Base-by-base conservation (phyloP, 164 flowering plant species). In the Berberis thunbergii region DNA sequence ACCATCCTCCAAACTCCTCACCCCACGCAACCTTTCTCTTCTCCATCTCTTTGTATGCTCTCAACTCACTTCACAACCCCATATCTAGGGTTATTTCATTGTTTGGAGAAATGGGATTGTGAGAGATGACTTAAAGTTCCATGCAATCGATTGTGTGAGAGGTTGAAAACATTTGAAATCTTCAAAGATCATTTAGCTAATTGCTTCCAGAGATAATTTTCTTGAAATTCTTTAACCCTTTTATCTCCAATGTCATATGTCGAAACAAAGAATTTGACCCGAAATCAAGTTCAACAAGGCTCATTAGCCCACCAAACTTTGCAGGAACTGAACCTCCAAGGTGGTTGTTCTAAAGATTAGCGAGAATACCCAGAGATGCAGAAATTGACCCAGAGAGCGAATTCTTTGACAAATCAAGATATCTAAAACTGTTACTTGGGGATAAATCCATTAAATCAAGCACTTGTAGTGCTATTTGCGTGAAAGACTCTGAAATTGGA, bases 401-500 rank as follows among this genome's bases (percentile, higher is more conserved):
- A 64, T 90, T 90, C 42, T 61, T 69, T 26, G 87, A 79, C 12
- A 90, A 75, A 72, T 61, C 59, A 10, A 26, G 26, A 26, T 26
- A 26, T 26, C 40, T 69, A 26, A 90, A 80, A 40, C 59, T 76
- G 41, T 60, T 64, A 74, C 0, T 26, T 9, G 4, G 97, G 97
- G 26, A 89, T 79, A 1, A 74, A 5, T 13, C 91, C 94, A 1
- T 12, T 11, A 4, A 89, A 79, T 91, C 97, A 56, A 91, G 82
- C 65, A 85, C 79, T 60, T 73, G 72, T 11, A 91, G 79, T 0
- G 76, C 61, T 3, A 84, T 70, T 2, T 67, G 52, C 26, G 26
- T 26, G 2, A 91, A 91, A 43, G 88, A 81, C 92, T 84, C 77
- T 1, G 97, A 96, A 67, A 91, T 86, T 0, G 77, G 38, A 12